A percentile compares a stretch with the other conserved stretches of the same genome.
These are phyloP conservation scores for Botrytis aclada DNA, from an alignment of 2,329 filamentous ascomycete genomes.

Conservation along the genomic window DNA sequence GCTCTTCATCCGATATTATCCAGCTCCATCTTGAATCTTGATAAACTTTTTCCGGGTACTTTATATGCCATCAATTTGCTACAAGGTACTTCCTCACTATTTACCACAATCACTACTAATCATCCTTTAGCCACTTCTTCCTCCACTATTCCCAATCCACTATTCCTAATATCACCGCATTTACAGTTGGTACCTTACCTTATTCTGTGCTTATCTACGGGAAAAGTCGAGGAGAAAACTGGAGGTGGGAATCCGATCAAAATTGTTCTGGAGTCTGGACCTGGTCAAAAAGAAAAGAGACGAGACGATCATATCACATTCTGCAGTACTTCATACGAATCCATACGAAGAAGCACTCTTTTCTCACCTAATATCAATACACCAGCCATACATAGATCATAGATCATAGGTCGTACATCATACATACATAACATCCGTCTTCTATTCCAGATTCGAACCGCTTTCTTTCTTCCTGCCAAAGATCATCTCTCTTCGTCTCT, in stretches of 20 bases:
- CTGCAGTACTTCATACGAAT: not conserved
- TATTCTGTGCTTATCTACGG: conserved; percentile 6
- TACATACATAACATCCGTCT: not conserved
- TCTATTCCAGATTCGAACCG: not conserved
- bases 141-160: not conserved
- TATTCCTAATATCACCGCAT: not conserved
- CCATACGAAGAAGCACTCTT: not conserved
- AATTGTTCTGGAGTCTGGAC: conserved; percentile 6
- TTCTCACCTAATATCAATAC: not conserved
- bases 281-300: not conserved
- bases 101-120: not conserved
- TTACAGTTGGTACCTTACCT: conserved; percentile 14
- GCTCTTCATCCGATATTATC: too few species aligned
- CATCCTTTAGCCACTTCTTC: not conserved
- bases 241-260: not conserved
- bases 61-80: not conserved
- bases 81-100: not conserved
- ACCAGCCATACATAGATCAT: not conserved
- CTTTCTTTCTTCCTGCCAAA: not conserved
- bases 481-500: not conserved
- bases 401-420: not conserved
- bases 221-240: not conserved
- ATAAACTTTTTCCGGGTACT: not conserved
- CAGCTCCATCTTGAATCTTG: not conserved
- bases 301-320: not conserved